phyloP scores from a whole-genome alignment of 192 early-diverging fungal species.

The Piromyces finnis region DNA sequence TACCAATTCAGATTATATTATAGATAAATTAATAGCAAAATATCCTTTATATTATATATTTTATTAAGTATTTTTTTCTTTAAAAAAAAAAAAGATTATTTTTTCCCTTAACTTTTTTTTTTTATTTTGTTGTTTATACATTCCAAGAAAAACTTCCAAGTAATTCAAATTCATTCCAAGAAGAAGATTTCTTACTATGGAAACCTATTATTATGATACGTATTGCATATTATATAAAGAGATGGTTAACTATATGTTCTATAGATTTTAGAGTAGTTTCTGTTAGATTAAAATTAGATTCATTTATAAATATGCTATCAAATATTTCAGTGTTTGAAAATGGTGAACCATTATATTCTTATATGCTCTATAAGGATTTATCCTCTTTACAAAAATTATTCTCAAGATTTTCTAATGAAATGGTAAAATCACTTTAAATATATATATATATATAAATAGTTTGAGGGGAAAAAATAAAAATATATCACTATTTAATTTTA shows the following conservation, averaged over 20 bases:
- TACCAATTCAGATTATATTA: neutral
- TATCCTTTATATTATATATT: neutral
- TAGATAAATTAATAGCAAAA: neutral
- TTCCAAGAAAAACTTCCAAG: neutral
- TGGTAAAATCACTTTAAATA: neutral
- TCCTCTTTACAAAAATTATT: neutral
- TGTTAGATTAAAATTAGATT: neutral
- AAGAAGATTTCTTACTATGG: neutral
- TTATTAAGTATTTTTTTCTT: too few relatives aligned
- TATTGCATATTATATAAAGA: neutral
- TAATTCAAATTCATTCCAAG: neutral
- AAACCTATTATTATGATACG: neutral
- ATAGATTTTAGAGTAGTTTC: neutral
- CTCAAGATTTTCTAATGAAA: neutral
- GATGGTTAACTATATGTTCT: neutral
- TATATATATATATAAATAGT: too few relatives aligned
- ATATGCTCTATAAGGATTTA: neutral
- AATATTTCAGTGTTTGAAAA: neutral
- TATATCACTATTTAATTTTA: too few relatives aligned
- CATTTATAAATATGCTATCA: neutral
- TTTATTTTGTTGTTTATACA: neutral
- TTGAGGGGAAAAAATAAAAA: too few relatives aligned
- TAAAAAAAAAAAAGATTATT: neutral
- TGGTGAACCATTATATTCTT: neutral
- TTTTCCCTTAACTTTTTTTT: neutral